Evolutionary conservation across 2,329 filamentous ascomycete genomes (phyloP), one percentile per base, ranked within the genome.

Genomic region (Cordyceps farinosa): DNA sequence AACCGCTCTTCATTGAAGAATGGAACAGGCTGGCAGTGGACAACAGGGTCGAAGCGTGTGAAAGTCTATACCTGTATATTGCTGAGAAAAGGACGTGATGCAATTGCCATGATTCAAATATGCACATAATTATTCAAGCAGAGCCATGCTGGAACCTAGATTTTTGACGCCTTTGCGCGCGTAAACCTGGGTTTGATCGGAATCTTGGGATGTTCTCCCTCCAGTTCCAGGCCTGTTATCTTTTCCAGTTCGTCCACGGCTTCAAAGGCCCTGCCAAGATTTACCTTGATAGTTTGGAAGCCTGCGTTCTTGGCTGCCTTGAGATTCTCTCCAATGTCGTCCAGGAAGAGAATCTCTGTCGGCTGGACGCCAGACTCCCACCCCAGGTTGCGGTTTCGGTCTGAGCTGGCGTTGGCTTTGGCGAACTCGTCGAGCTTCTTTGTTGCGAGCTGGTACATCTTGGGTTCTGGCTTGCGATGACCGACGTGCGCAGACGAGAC

Each of bases 271-370:
- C 83, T 86, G 1, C 93, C 93, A 34, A 98, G 77, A 9, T 84
- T 80, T 1, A 98, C 95, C 76, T 94, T 97, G 67, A 98, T 84
- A 0, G 94, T 98, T 62, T 82, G 77, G 74, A 98, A 88, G 0
- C 94, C 94, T 29, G 87, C 79, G 55, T 82, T 82, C 75, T 82
- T 90, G 1, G 87, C 95, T 51, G 84, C 88, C 79, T 93, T 95
- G 64, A 98, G 75, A 73, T 99, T 99, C 76, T 93, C 88, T 1
- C 95, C 95, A 73, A 99, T 97, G 70, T 97, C 93, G 73, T 97
- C 95, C 56, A 97, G 77, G 73, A 99, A 99, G 5, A 96, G 77
- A 51, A 97, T 80, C 62, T 97, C 91, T 0, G 78, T 78, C 0
- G 89, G 78, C 62, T 78, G 74, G 9, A 96, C 79, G 0, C 82